Percentiles rank a stretch among this genome's conserved stretches.
Evolutionary conservation across 2,329 filamentous ascomycete species (phyloP).

Genomic region (Colletotrichum graminicola): DNA sequence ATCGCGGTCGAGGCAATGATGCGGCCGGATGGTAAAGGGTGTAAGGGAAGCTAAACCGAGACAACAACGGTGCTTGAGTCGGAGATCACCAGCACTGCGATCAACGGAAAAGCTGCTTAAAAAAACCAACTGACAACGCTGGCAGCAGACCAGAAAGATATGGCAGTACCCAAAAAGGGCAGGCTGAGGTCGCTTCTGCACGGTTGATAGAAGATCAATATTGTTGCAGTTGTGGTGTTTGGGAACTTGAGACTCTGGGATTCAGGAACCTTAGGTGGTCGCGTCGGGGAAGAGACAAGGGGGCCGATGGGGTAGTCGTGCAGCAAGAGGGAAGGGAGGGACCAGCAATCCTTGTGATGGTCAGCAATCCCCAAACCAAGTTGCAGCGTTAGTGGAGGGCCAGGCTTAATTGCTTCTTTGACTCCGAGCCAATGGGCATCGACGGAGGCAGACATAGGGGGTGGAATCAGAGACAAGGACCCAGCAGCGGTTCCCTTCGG

Average conservation of each 20-base stretch:
- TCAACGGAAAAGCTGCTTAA: neutral
- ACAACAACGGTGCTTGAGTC: slow-evolving; percentile 16
- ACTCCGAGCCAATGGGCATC: slow-evolving; percentile 38
- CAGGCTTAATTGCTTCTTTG: slow-evolving; percentile 41
- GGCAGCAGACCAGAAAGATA: neutral
- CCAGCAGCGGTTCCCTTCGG: slow-evolving; percentile 35
- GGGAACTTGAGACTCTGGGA: neutral
- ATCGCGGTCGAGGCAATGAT: slow-evolving; percentile 4
- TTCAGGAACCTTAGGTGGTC: slow-evolving; percentile 1
- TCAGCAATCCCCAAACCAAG: slow-evolving; percentile 33
- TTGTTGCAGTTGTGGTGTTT: slow-evolving; percentile 18
- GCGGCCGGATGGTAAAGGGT: neutral
- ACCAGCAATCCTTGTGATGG: slow-evolving; percentile 35
- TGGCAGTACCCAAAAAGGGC: neutral
- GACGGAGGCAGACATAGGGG: slow-evolving; percentile 27
- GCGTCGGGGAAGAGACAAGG: slow-evolving; percentile 28
- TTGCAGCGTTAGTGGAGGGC: slow-evolving; percentile 34
- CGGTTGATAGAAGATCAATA: slow-evolving; percentile 29
- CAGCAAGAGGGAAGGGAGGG: slow-evolving; percentile 15
- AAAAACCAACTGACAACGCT: neutral
- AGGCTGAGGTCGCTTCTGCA: slow-evolving; percentile 27
- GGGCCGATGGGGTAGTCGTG: slow-evolving; percentile 30
- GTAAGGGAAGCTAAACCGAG: slow-evolving; percentile 18
- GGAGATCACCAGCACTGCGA: slow-evolving; percentile 3
- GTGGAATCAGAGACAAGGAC: slow-evolving; percentile 8